Percentiles rank a stretch among this genome's conserved stretches.
Conservation (phyloP, 352 stramenopile genomes). For the Elongisporangium anandrum region DNA sequence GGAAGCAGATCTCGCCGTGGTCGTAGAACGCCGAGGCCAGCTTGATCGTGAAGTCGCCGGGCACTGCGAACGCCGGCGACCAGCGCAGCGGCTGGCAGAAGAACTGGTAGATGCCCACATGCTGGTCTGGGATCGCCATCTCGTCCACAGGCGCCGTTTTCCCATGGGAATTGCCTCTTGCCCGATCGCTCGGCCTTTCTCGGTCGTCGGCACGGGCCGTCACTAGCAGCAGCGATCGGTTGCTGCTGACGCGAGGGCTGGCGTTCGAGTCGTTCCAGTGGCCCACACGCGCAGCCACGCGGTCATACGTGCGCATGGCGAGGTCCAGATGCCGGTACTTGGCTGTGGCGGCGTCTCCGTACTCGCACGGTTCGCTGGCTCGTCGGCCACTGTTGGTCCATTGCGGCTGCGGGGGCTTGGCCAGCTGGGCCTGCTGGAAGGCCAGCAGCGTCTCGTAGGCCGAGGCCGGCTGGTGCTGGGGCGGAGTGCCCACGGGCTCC, state of each 20-base stretch:
- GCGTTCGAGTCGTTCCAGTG: conserved; percentile 7
- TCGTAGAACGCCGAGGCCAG: conserved; percentile 38
- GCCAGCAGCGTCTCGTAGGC: conserved; percentile 28
- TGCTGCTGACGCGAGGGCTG: conserved; percentile 5
- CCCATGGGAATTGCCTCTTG: conserved; percentile 5
- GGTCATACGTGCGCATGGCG: conserved; percentile 19
- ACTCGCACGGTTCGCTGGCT: background rate
- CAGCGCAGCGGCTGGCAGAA: conserved; percentile 64
- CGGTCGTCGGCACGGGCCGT: conserved; percentile 16
- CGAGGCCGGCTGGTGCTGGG: background rate
- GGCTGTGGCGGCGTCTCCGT: background rate
- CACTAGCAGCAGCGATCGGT: conserved; percentile 12
- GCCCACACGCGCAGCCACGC: conserved; percentile 13
- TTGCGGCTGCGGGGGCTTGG: conserved; percentile 12
- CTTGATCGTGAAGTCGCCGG: conserved; percentile 76
- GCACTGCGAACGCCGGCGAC: conserved; percentile 69
- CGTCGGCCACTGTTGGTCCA: conserved; percentile 1
- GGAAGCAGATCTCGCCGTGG: conserved; percentile 37
- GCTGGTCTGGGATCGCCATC: conserved; percentile 59
- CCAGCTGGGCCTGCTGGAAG: background rate
- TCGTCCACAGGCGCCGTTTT: conserved; percentile 27
- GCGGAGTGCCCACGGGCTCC: background rate
- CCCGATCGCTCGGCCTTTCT: conserved; percentile 6
- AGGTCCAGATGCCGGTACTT: conserved; percentile 11
- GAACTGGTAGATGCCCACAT: conserved; percentile 56